These are phyloP conservation scores for Dothistroma septosporum DNA, from an alignment of 2,329 filamentous ascomycete genomes.

Conservation along the genomic window DNA sequence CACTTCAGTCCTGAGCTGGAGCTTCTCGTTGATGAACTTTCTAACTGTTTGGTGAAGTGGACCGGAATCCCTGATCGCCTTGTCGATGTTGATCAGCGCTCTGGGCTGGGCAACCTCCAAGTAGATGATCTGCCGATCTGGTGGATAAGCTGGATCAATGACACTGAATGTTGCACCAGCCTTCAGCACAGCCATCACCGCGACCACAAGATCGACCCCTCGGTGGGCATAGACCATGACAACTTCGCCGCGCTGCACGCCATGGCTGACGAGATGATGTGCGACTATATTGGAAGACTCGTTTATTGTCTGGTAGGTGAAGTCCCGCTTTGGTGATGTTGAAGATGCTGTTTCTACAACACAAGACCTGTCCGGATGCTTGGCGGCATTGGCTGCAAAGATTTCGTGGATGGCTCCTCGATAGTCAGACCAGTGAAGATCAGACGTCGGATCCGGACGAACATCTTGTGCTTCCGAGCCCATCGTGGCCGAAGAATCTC, in stretches of 20 bases:
- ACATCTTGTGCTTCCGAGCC: constrained; percentile 28
- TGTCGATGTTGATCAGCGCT: constrained; percentile 68
- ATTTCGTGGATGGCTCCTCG: constrained; percentile 66
- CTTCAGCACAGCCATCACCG: constrained; percentile 69
- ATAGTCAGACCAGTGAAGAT: constrained; percentile 65
- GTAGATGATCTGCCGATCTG: constrained; percentile 75
- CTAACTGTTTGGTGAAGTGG: constrained; percentile 56
- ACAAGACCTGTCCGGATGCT: constrained; percentile 64
- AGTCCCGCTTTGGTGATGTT: constrained; percentile 46
- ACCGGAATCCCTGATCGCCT: constrained; percentile 66
- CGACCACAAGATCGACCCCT: constrained; percentile 70
- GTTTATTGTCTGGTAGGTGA: constrained; percentile 82
- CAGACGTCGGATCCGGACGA: constrained; percentile 60
- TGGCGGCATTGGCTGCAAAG: constrained; percentile 62
- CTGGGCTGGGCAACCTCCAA: constrained; percentile 73
- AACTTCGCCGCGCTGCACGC: constrained; percentile 74
- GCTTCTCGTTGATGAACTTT: constrained; percentile 67
- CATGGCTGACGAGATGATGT: constrained; percentile 70
- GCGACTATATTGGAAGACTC: constrained; percentile 78
- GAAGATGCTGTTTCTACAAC: constrained; percentile 61
- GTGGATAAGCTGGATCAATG: constrained; percentile 78
- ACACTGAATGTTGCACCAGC: constrained; percentile 59
- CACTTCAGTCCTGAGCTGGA: constrained; percentile 68
- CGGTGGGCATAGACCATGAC: constrained; percentile 90
- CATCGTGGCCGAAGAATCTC: constrained; percentile 18